Percentiles rank a stretch among this genome's conserved stretches.
Conservation (phyloP, 2,329 filamentous ascomycete genomes). For the Aspergillus persii region DNA sequence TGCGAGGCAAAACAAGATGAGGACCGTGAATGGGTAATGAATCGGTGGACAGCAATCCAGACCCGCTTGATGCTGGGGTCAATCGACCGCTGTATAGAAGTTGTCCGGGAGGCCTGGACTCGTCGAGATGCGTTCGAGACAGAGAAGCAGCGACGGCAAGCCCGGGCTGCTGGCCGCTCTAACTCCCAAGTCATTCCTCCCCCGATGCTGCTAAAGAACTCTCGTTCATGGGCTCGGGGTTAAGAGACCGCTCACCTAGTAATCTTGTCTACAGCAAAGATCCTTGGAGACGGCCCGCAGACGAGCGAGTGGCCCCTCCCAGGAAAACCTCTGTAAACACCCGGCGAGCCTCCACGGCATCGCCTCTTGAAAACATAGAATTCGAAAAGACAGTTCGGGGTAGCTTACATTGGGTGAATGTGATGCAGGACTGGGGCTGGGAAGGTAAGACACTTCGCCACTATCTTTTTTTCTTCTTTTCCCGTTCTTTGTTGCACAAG, state of each 20-base stretch:
- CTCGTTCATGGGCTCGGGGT: conserved; percentile 6
- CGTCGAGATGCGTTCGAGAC: conserved; percentile 56
- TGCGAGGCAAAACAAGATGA: conserved; percentile 61
- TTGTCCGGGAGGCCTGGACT: conserved; percentile 65
- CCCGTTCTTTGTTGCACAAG: not conserved
- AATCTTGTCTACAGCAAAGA: conserved; percentile 19
- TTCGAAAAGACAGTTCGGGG: conserved; percentile 64
- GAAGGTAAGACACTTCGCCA: conserved; percentile 54
- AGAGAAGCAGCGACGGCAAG: conserved; percentile 36
- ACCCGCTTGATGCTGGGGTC: conserved; percentile 65
- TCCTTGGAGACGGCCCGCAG: conserved; percentile 21
- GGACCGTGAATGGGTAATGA: conserved; percentile 62
- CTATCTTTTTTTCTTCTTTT: not conserved
- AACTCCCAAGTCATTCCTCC: conserved; percentile 9
- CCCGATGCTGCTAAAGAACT: conserved; percentile 12
- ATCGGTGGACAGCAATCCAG: conserved; percentile 62
- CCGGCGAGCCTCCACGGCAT: conserved; percentile 30
- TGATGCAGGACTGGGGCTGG: conserved; percentile 72
- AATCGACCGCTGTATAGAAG: conserved; percentile 63
- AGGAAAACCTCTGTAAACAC: conserved; percentile 15
- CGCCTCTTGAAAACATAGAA: conserved; percentile 48
- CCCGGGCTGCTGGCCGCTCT: conserved; percentile 25
- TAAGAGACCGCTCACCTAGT: not conserved
- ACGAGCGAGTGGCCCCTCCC: conserved; percentile 9
- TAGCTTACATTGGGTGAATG: conserved; percentile 65